These are phyloP conservation scores for Aspergillus calidoustus DNA, from an alignment of 2,329 filamentous ascomycete species.

Conservation along the genomic window DNA sequence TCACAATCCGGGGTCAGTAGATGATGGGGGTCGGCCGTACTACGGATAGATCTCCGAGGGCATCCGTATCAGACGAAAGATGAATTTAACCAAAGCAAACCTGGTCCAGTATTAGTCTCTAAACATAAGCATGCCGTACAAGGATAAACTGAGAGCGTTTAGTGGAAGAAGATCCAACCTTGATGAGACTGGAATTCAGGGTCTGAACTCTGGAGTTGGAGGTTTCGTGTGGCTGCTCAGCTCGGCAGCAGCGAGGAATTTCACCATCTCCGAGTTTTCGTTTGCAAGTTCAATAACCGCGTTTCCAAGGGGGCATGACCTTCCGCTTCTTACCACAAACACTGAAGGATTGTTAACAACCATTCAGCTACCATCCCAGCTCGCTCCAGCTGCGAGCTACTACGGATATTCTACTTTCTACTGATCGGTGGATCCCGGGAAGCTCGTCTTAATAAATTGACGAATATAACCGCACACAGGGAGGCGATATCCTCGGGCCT, in stretches of 20 bases:
- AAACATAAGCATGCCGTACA: slow-evolving; percentile 1
- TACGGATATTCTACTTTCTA: neutral
- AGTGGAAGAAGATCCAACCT: neutral
- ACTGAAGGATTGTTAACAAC: neutral
- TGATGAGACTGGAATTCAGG: neutral
- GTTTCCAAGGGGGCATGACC: neutral
- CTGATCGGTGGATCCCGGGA: neutral
- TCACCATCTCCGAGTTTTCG: neutral
- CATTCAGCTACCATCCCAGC: neutral
- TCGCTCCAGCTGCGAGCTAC: neutral
- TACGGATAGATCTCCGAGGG: neutral
- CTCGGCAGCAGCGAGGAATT: neutral
- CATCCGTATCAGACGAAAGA: neutral
- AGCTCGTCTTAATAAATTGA: slow-evolving; percentile 1
- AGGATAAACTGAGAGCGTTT: neutral
- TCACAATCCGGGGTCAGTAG: neutral
- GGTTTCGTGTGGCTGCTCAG: too few relatives aligned
- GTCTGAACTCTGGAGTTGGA: too few relatives aligned
- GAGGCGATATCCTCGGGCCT: neutral
- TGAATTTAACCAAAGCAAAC: neutral
- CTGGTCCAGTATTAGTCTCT: neutral
- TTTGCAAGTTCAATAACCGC: neutral
- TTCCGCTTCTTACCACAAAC: neutral
- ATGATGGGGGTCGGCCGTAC: neutral
- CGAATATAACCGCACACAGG: neutral